Evolutionary conservation across 371 early-diverging fungal species (phyloP).

Genomic region (Mortierella sp.): DNA sequence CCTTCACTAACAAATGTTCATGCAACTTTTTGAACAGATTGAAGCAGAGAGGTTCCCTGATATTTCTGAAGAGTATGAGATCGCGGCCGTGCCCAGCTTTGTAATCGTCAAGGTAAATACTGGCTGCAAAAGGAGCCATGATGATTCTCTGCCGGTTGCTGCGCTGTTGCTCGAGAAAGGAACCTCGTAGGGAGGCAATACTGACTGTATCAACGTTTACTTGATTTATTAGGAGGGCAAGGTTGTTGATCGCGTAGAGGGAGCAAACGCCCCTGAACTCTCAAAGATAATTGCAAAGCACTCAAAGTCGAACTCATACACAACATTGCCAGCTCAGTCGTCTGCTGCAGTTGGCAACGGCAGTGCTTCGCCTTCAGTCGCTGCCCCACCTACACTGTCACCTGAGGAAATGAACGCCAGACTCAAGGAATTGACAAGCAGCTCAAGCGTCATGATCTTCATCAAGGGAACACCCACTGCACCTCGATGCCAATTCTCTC

Average conservation of each 20-base stretch:
- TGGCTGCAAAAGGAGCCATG: not conserved
- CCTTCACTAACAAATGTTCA: not conserved
- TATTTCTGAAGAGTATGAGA: conserved; percentile 87
- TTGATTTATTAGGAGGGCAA: conserved; percentile 65
- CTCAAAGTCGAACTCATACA: conserved; percentile 61
- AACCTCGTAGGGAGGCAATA: not conserved
- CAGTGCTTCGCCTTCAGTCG: conserved; percentile 46
- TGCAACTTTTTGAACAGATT: conserved; percentile 60
- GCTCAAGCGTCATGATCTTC: conserved; percentile 88
- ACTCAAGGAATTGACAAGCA: conserved; percentile 76
- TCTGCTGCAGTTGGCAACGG: conserved; percentile 37
- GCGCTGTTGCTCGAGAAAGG: not conserved
- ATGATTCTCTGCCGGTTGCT: too few species aligned
- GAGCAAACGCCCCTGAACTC: conserved; percentile 90
- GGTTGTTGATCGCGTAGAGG: conserved; percentile 83
- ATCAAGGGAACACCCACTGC: conserved; percentile 93
- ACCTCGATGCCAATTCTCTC: conserved; percentile 84
- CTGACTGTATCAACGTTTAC: not conserved
- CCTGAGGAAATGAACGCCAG: conserved; percentile 74
- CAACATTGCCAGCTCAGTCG: conserved; percentile 17
- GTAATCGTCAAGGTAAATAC: conserved; percentile 81
- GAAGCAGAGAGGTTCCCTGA: conserved; percentile 95
- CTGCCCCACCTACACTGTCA: conserved; percentile 54
- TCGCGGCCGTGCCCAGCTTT: conserved; percentile 94
- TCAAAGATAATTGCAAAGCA: conserved; percentile 79